Evolutionary conservation across 257 asterid species (phyloP), one percentile per base, ranked within the genome.

Genomic region (Salvia miltiorrhiza): DNA sequence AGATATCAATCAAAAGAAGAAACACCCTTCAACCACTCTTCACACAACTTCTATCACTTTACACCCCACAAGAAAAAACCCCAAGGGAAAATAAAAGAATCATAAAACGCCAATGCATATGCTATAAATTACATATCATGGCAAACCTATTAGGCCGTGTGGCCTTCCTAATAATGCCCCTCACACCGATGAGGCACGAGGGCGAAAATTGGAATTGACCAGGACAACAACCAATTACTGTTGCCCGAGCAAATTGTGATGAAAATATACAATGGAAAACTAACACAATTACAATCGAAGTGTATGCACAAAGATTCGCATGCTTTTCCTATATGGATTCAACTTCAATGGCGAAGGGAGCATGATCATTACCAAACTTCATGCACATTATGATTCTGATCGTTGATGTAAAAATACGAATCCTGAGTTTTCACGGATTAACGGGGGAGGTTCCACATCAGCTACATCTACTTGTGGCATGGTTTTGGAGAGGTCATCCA

Each of bases 401-500:
- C 93, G 78, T 78, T 91, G 96, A 76, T 87, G 97, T 57, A 94
- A 84, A 68, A 91, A 94, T 11, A 86, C 95, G 47, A 94, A 94
- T 44, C 94, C 95, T 1, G 97, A 89, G 78, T 89, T 91, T 60
- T 94, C 97, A 14, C 97, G 97, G 76, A 94, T 84, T 71, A 94
- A 83, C 23, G 97, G 95, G 68, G 98, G 99, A 73, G 97, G 93
- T 66, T 91, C 97, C 28, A 94, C 86, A 32, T 85, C 88, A 21
- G 90, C 82, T 41, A 88, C 92, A 10, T 91, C 96, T n/a, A 94
- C 79, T 37, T 77, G 81, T 82, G 83, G 88, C 93, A 89, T 82
- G 58, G 99, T 72, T 81, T 91, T 91, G 80, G 98, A 94, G 52
- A 94, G 86, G 81, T 94, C 99, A 74, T 94, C 98, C 69, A 91